phyloP scores from a whole-genome alignment of 352 stramenopile species.

The Pythium insidiosum region DNA sequence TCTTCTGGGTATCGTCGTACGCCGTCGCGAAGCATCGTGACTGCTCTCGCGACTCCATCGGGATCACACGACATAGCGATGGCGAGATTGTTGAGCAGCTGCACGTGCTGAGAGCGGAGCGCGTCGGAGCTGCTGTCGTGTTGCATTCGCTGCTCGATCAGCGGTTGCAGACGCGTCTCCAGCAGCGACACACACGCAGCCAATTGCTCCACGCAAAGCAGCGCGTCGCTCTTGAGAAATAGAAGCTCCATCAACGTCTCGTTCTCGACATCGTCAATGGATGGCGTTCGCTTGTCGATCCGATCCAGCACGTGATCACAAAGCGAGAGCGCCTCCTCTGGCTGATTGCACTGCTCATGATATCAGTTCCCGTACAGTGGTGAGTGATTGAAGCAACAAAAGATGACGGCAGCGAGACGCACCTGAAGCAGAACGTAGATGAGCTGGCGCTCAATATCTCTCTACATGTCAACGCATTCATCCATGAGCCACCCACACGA shows the following conservation, averaged over 20 bases:
- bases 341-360: constrained; percentile 31
- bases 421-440: constrained; percentile 65
- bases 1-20: constrained; percentile 28
- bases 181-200: constrained; percentile 44
- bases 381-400: background rate
- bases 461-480: background rate
- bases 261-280: background rate
- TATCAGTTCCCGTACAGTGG: background rate
- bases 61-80: constrained; percentile 30
- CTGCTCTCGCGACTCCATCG: constrained; percentile 20
- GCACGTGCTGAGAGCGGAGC: constrained; percentile 28
- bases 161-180: constrained; percentile 19
- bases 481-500: background rate
- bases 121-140: constrained; percentile 9
- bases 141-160: constrained; percentile 1
- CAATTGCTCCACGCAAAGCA: constrained; percentile 69
- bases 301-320: constrained; percentile 19
- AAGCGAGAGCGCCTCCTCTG: constrained; percentile 31
- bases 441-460: constrained; percentile 27
- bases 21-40: constrained; percentile 36
- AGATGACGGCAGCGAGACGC: background rate
- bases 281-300: background rate
- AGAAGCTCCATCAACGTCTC: constrained; percentile 10
- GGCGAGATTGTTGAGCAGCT: constrained; percentile 75
- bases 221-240: constrained; percentile 67